Base-by-base conservation (phyloP, 208 protist species). In the Leishmania tropica region DNA sequence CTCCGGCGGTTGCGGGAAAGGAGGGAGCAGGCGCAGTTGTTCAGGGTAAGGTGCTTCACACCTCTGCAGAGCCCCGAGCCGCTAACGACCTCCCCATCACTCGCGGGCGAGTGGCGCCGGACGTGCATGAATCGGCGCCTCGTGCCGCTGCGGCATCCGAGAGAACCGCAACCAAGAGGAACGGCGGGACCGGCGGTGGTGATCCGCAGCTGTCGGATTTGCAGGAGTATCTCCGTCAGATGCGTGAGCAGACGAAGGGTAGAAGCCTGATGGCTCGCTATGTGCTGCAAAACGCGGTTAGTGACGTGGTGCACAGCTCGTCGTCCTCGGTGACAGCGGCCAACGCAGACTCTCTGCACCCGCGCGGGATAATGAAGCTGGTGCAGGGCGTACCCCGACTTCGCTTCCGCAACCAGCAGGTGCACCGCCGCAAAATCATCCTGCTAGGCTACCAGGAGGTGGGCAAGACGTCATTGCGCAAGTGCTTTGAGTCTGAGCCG, bases 391-490 rank as follows among this genome's bases (percentile, higher is more conserved):
- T 80, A 35, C 75, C 87, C 28, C 81, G 81, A 5, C 79, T 86
- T 40, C 87, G 92, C 31, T 89, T 92, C 82, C 87, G 89, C 60
- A 95, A 91, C 74, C 82, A 91, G 74, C 88, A 91, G 58, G 79
- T 97, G 45, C 93, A 89, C 75, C 83, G 83, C n/a, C 92, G 93
- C 42, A 98, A 97, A 85, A 67, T 98, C 8, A 89, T 96, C 75
- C 78, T 98, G 21, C 81, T 98, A 7, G 95, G 95, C 0, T 90
- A 97, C 83, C 93, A 97, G 78, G 94, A 97, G 71, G 95, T 96
- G 21, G 95, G 95, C 72, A 98, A 98, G 88, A 97, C 95, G 45
- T 96, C 93, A 3, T 85, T 98, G 68, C 89, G 93, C 58, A 96
- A 96, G 86, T 97, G 95, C 82, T 96, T 96, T 75, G 93, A 96